phyloP scores from a whole-genome alignment of 225 moss, liverwort and hornwort genomes.

The Antitrichia curtipendula region DNA sequence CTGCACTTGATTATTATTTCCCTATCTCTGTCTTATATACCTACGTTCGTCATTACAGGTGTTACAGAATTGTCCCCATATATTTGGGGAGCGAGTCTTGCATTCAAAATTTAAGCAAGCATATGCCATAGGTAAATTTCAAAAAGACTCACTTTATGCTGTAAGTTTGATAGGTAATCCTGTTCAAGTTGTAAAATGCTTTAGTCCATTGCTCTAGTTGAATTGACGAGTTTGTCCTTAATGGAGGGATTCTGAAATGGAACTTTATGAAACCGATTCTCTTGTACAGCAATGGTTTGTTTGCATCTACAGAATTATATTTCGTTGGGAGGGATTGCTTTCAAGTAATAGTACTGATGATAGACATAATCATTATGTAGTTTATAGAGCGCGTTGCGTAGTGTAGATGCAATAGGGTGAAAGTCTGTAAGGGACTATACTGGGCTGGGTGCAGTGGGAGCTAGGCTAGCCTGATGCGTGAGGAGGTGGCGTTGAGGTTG shows the following conservation, averaged over 20 bases:
- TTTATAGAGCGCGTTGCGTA: background rate
- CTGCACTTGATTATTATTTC: background rate
- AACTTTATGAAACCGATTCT: background rate
- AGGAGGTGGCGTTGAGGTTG: constrained; percentile 42
- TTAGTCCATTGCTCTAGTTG: background rate
- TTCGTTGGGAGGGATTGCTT: background rate
- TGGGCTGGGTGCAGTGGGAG: constrained; percentile 44
- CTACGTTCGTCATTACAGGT: constrained; percentile 26
- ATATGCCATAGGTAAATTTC: constrained; percentile 60
- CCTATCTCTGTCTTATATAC: background rate
- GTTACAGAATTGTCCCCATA: constrained; percentile 51
- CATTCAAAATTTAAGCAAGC: constrained; percentile 75
- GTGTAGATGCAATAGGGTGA: background rate
- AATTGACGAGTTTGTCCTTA: background rate
- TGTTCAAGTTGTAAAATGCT: background rate
- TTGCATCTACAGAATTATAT: background rate
- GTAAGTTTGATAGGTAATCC: background rate
- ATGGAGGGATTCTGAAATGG: background rate
- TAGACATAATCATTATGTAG: background rate
- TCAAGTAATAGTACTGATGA: background rate
- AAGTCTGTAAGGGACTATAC: constrained; percentile 5
- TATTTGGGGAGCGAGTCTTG: constrained; percentile 65
- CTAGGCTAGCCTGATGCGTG: constrained; percentile 44
- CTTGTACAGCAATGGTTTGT: background rate
- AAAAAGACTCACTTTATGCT: background rate